phyloP scores from a whole-genome alignment of 1,284 basidiomycete genomes.

The Ustilago xerochloae region DNA sequence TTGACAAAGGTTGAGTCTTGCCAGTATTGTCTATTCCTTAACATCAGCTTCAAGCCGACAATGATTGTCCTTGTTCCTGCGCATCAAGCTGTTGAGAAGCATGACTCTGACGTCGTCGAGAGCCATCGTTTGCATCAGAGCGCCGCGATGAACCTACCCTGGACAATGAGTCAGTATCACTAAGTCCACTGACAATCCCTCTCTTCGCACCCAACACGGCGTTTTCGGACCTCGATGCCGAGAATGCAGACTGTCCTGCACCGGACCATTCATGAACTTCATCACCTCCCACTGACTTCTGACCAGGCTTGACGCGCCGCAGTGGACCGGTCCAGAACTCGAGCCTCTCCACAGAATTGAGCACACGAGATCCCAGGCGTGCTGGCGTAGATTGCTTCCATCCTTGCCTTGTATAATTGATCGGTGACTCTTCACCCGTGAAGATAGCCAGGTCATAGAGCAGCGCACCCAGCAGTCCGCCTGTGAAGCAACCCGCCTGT shows the following conservation, averaged over 20 bases:
- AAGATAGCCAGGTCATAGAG: constrained; percentile 68
- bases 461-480: constrained; percentile 66
- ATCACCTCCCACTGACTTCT: background rate
- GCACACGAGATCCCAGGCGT: constrained; percentile 8
- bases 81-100: constrained; percentile 20
- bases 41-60: background rate
- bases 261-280: background rate
- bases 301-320: background rate
- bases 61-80: constrained; percentile 17
- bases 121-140: background rate
- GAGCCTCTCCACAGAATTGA: constrained; percentile 15
- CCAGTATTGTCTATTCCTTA: too few species aligned
- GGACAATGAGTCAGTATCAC: background rate
- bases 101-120: constrained; percentile 5
- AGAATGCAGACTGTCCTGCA: background rate
- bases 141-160: background rate
- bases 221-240: background rate
- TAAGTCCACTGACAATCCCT: background rate
- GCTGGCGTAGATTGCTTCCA: constrained; percentile 36
- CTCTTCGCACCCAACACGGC: background rate
- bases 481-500: constrained; percentile 50
- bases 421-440: constrained; percentile 64
- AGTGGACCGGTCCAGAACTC: constrained; percentile 2
- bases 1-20: too few species aligned
- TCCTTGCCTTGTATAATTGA: constrained; percentile 53